phyloP scores from a whole-genome alignment of 2,329 filamentous ascomycete species.

The Arthrobotrys entomopaga region DNA sequence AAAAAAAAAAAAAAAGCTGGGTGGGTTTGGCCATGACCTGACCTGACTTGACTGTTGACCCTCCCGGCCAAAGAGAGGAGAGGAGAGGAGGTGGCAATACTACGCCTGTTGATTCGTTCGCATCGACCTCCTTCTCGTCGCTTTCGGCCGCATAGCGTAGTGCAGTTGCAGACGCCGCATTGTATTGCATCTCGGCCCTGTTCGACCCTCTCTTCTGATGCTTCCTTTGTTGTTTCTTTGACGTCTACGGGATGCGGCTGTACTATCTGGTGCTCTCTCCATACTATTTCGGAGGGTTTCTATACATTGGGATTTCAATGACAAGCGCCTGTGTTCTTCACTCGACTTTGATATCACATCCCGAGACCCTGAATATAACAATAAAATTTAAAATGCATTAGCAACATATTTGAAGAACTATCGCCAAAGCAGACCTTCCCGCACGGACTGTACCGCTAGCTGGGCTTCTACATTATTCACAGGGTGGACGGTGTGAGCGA shows the following conservation, averaged over 20 bases:
- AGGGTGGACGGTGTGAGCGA: not conserved
- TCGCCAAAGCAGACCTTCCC: not conserved
- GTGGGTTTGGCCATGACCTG: too few relatives aligned
- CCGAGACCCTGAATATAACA: constrained; percentile 20
- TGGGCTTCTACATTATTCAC: not conserved
- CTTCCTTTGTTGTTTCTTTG: not conserved
- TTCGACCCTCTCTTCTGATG: not conserved
- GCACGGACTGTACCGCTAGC: constrained; percentile 12
- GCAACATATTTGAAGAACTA: too few relatives aligned
- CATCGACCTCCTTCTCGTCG: constrained; percentile 25
- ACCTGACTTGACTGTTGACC: too few relatives aligned
- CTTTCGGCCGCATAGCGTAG: constrained; percentile 41
- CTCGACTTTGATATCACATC: constrained; percentile 28
- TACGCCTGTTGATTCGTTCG: constrained; percentile 1
- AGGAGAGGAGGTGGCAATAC: not conserved
- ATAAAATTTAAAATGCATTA: constrained; percentile 5
- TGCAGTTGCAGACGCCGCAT: constrained; percentile 12
- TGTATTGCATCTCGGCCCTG: not conserved
- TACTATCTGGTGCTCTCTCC: not conserved
- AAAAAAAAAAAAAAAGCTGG: too few relatives aligned
- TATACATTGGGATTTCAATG: constrained; percentile 8
- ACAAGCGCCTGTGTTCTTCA: not conserved
- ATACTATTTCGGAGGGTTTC: not conserved
- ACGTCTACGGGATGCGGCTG: not conserved
- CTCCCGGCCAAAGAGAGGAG: too few relatives aligned